These are phyloP conservation scores for Medicago ruthenica DNA, from an alignment of 306 rosid species.

Conservation along the genomic window DNA sequence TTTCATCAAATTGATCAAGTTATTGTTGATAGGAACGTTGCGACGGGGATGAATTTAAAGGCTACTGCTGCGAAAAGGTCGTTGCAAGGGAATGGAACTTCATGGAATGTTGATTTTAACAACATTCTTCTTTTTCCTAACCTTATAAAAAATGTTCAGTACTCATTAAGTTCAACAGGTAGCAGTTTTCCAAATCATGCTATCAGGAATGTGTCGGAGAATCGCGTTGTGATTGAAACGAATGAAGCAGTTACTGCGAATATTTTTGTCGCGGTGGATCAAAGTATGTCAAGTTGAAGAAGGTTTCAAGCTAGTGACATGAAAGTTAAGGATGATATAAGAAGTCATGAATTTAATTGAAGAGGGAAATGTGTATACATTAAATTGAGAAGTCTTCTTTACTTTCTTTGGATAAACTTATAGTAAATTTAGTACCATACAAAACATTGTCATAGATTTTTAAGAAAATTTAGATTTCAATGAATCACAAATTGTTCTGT, in stretches of 20 bases:
- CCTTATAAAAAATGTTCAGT: slow-evolving; percentile 75
- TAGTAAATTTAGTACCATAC: neutral
- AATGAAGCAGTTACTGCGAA: slow-evolving; percentile 53
- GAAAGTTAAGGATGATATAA: slow-evolving; percentile 20
- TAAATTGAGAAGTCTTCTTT: slow-evolving; percentile 24
- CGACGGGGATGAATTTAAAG: slow-evolving; percentile 68
- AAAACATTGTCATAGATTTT: slow-evolving; percentile 16
- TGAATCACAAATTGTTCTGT: slow-evolving; percentile 22
- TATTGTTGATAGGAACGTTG: slow-evolving; percentile 74
- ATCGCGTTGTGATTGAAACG: slow-evolving; percentile 69
- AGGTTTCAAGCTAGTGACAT: slow-evolving; percentile 27
- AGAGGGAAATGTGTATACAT: slow-evolving; percentile 51
- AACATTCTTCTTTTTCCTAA: slow-evolving; percentile 68
- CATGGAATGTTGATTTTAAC: slow-evolving; percentile 74
- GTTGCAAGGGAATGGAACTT: slow-evolving; percentile 68
- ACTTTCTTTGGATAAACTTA: slow-evolving; percentile 13
- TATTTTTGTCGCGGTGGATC: slow-evolving; percentile 71
- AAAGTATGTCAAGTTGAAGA: slow-evolving; percentile 49
- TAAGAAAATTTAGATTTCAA: slow-evolving; percentile 15
- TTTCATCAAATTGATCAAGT: slow-evolving; percentile 75
- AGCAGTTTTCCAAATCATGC: slow-evolving; percentile 60
- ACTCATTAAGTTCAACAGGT: slow-evolving; percentile 53
- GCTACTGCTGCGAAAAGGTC: slow-evolving; percentile 64
- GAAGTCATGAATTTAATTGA: neutral
- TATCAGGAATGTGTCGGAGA: slow-evolving; percentile 64